phyloP scores from a whole-genome alignment of 2,329 filamentous ascomycete species.

The Talaromyces sp. region DNA sequence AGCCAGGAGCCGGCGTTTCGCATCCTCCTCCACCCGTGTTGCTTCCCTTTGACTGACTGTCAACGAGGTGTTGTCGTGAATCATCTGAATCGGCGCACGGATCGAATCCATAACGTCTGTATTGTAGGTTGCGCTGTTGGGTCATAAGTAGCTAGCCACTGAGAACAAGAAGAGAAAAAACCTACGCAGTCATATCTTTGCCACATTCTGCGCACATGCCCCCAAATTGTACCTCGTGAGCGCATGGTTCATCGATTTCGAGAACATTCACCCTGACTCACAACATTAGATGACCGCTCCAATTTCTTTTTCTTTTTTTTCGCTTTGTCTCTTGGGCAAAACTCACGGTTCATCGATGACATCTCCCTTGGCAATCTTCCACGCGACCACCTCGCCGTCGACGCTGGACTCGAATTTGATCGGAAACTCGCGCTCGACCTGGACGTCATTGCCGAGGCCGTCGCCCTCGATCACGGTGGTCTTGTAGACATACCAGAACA shows the following conservation, averaged over 20 bases:
- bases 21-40: slow-evolving; percentile 73
- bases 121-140: slow-evolving; percentile 63
- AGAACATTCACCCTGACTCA: slow-evolving; percentile 51
- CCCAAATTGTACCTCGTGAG: slow-evolving; percentile 84
- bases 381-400: slow-evolving; percentile 71
- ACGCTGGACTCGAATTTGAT: slow-evolving; percentile 77
- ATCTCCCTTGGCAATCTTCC: slow-evolving; percentile 58
- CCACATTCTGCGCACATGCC: slow-evolving; percentile 90
- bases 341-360: slow-evolving; percentile 39
- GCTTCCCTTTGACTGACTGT: slow-evolving; percentile 82
- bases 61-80: slow-evolving; percentile 82
- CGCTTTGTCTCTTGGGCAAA: neutral
- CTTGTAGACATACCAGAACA: slow-evolving; percentile 84
- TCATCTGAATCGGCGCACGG: slow-evolving; percentile 89
- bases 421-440: slow-evolving; percentile 64
- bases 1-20: slow-evolving; percentile 74
- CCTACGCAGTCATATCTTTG: slow-evolving; percentile 85
- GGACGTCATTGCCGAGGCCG: slow-evolving; percentile 67
- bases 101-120: slow-evolving; percentile 72
- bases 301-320: neutral
- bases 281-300: neutral
- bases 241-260: slow-evolving; percentile 83
- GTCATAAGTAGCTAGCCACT: too few relatives aligned
- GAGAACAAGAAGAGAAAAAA: neutral
- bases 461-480: slow-evolving; percentile 63